A percentile compares a stretch with the other conserved stretches of the same genome.
Evolutionary conservation across 805 yeast genomes (phyloP).

Genomic region (Nakazawaea wickerhamii): DNA sequence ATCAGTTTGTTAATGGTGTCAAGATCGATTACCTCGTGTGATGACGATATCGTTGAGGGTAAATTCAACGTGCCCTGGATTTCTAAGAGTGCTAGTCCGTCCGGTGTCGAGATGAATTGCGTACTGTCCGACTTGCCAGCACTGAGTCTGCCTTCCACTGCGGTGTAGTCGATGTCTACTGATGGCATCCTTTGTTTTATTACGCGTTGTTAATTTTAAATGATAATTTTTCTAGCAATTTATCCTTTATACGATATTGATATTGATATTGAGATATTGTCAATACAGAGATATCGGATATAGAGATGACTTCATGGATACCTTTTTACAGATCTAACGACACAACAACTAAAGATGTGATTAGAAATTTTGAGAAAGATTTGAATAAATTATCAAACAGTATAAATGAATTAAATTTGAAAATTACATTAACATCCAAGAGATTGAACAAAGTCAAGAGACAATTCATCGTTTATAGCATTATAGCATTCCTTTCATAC

Average conservation of each 20-base stretch:
- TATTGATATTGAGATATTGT: too few relatives aligned
- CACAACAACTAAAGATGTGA: not conserved
- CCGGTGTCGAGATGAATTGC: constrained; percentile 40
- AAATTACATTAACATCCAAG: constrained; percentile 7
- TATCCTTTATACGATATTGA: too few relatives aligned
- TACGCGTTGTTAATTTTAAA: not conserved
- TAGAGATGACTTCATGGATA: constrained; percentile 15
- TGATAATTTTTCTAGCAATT: too few relatives aligned
- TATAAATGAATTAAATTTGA: constrained; percentile 24
- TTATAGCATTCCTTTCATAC: constrained; percentile 20
- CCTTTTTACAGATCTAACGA: constrained; percentile 18
- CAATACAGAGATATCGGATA: not conserved
- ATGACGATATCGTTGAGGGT: constrained; percentile 28
- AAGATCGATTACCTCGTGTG: not conserved
- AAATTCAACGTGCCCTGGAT: constrained; percentile 69
- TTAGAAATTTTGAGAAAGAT: constrained; percentile 36
- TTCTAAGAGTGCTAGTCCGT: constrained; percentile 58
- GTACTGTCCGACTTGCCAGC: constrained; percentile 7
- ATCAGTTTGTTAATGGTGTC: constrained; percentile 34
- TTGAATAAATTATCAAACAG: constrained; percentile 31
- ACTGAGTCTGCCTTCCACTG: constrained; percentile 15
- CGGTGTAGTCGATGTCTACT: constrained; percentile 15
- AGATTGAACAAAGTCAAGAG: constrained; percentile 5
- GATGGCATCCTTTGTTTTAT: constrained; percentile 21
- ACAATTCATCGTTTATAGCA: constrained; percentile 15